Base-by-base conservation (phyloP, 768 basidiomycete species). In the Suillus hirtellus region DNA sequence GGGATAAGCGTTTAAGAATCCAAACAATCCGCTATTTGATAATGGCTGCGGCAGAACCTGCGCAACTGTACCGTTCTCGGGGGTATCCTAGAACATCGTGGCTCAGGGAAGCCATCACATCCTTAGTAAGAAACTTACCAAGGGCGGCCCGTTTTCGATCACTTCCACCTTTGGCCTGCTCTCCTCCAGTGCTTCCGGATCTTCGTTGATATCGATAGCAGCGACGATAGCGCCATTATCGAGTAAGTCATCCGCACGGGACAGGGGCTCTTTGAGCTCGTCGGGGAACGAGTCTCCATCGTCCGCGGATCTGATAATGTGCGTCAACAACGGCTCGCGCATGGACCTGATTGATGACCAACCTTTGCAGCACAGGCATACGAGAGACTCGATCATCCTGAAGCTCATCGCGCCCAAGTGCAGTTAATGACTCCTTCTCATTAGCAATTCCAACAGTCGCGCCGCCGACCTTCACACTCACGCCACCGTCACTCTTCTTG, bases 391-490 rank as follows among this genome's bases (percentile, higher is more conserved):
- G 80, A 69, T 89, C 86, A 68, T 93, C 89, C 70, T 90, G 81
- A 68, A 94, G 75, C 73, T 92, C 91, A 60, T 92, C 90, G 56
- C 90, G 80, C 31, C 90, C 90, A 52, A 92, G 77, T 31, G 74
- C 82, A 64, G 87, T 88, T 73, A 92, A 72, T 19, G 85, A 85
- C 75, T 91, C 92, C 79, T 92, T 92, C 80, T 94, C 92, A 54
- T 81, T 83, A 7, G 86, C 75, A 58, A 94, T 84, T 6, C 59
- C 71, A 40, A 84, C 73, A 14, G 62, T 64, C 6, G 67, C 69
- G 2, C 80, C 84, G 38, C 80, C 76, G 54, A 84, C 76, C 43
- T 65, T 68, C 35, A 70, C 72, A 43, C 49, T 53, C 60, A 71
- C 42, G 34, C 59, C 52, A 34, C 58, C 59, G 0, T 52, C 66